Conservation (phyloP, 352 stramenopile genomes). For the Blastocystis sp. region DNA sequence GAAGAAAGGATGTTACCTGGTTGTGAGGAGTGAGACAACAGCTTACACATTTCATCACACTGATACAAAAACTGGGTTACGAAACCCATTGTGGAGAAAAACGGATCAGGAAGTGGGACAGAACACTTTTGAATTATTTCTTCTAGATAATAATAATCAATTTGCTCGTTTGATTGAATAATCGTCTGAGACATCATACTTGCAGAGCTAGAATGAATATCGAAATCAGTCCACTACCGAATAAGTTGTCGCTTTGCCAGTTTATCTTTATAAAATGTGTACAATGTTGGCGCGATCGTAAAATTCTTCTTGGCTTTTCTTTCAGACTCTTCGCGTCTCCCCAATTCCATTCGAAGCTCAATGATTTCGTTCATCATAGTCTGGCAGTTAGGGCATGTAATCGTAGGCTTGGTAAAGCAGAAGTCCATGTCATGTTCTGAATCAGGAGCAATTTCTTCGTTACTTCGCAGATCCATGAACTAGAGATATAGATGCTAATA, state of each 20-base stretch:
- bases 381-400: conserved; percentile 18
- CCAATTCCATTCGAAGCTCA: conserved; percentile 19
- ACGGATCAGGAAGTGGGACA: conserved; percentile 12
- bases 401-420: background rate
- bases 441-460: background rate
- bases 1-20: conserved; percentile 66
- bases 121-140: conserved; percentile 12
- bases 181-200: conserved; percentile 2
- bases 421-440: conserved; percentile 1
- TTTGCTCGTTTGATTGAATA: background rate
- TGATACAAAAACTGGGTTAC: conserved; percentile 13
- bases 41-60: conserved; percentile 38
- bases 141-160: conserved; percentile 27
- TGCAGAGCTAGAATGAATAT: background rate
- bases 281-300: conserved; percentile 48
- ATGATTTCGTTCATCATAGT: conserved; percentile 52
- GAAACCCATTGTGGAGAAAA: conserved; percentile 5
- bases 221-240: background rate
- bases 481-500: background rate
- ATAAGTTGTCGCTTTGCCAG: background rate
- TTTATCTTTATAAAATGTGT: conserved; percentile 47
- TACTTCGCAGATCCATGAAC: conserved; percentile 5
- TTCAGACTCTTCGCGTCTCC: background rate
- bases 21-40: background rate
- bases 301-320: conserved; percentile 35